Evolutionary conservation across 257 asterid species (phyloP).

Genomic region (Cordia subcordata): DNA sequence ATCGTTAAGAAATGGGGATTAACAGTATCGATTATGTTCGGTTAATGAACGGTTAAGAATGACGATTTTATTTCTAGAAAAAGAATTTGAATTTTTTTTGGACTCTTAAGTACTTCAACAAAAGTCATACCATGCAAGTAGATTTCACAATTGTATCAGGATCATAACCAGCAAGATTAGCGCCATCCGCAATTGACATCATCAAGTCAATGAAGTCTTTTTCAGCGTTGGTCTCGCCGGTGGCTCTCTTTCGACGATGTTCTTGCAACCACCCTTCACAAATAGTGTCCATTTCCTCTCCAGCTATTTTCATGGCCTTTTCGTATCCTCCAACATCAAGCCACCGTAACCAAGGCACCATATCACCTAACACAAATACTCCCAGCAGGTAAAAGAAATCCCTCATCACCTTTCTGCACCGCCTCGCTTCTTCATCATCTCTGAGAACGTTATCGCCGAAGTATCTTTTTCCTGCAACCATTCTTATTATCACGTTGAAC

Average conservation of each 20-base stretch:
- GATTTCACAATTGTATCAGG: constrained; percentile 25
- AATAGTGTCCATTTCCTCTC: constrained; percentile 20
- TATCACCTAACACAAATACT: constrained; percentile 16
- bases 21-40: too few relatives aligned
- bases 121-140: constrained; percentile 24
- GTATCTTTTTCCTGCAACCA: constrained; percentile 22
- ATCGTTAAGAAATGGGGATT: too few relatives aligned
- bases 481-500: constrained; percentile 16
- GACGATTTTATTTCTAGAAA: too few relatives aligned
- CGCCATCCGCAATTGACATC: constrained; percentile 8
- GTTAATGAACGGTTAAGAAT: too few relatives aligned
- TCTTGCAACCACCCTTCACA: constrained; percentile 30
- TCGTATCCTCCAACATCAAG: constrained; percentile 30
- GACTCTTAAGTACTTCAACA: too few relatives aligned
- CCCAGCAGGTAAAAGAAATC: constrained; percentile 20
- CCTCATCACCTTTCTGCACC: constrained; percentile 24
- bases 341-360: constrained; percentile 23
- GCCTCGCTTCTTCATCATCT: constrained; percentile 13
- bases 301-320: constrained; percentile 27
- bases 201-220: constrained; percentile 28
- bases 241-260: constrained; percentile 13
- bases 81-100: too few relatives aligned
- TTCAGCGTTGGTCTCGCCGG: neutral
- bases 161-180: constrained; percentile 10
- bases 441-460: constrained; percentile 11